Evolutionary conservation across 2,329 filamentous ascomycete species (phyloP).

Genomic region (Acrocalymma vagum): DNA sequence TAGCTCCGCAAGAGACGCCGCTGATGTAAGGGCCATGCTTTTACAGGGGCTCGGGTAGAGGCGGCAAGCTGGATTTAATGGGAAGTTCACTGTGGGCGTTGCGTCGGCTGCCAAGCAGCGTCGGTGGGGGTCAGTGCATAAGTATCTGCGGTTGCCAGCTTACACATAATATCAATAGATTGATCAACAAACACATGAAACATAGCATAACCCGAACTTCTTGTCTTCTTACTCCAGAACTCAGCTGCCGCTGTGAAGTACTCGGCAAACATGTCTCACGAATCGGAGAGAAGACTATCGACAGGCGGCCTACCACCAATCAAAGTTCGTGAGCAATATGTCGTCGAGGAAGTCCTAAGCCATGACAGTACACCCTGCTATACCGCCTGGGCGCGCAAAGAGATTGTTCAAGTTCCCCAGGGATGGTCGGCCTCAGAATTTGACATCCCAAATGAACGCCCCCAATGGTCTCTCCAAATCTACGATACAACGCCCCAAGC

Average conservation of each 20-base stretch:
- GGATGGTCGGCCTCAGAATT: slow-evolving; percentile 19
- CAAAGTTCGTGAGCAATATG: slow-evolving; percentile 11
- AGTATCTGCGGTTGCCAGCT: too few species aligned
- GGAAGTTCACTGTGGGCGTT: too few species aligned
- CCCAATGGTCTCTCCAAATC: slow-evolving; percentile 18
- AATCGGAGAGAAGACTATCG: slow-evolving; percentile 17
- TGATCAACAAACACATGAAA: slow-evolving; percentile 5
- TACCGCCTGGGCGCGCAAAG: slow-evolving; percentile 18
- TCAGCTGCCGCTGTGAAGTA: too few species aligned
- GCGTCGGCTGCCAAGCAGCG: too few species aligned
- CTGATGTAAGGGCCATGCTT: too few species aligned
- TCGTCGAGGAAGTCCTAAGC: slow-evolving; percentile 14
- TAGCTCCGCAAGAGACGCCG: too few species aligned
- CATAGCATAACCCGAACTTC: slow-evolving; percentile 4
- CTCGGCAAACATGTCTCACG: slow-evolving; percentile 12
- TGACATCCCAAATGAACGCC: slow-evolving; percentile 8
- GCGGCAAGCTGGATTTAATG: too few species aligned
- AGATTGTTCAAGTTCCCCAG: slow-evolving; percentile 11
- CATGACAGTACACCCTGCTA: slow-evolving; percentile 15
- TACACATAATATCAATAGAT: too few species aligned
- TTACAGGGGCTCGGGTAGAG: too few species aligned
- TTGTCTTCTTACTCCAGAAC: slow-evolving; percentile 3
- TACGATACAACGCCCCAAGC: slow-evolving; percentile 17
- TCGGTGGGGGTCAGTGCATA: too few species aligned
- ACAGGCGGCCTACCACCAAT: slow-evolving; percentile 20